Evolutionary conservation across 768 basidiomycete species (phyloP).

Genomic region (Sporobolomyces phaffii): DNA sequence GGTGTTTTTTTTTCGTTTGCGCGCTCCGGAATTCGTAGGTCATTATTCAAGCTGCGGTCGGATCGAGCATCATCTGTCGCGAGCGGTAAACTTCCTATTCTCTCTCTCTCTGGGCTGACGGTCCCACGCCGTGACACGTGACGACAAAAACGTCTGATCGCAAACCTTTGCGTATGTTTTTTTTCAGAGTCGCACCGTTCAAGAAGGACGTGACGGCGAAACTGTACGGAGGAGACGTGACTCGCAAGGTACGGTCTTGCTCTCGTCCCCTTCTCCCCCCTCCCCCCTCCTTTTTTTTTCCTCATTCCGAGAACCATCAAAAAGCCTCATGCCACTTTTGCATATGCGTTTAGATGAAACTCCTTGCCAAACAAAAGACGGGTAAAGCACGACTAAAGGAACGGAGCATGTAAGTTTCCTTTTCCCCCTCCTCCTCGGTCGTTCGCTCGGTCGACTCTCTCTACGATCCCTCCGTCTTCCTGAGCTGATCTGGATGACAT

Average conservation of each 20-base stretch:
- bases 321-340: no score
- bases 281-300: slow-evolving; percentile 49
- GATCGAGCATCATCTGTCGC: slow-evolving; percentile 77
- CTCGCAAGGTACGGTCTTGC: slow-evolving; percentile 63
- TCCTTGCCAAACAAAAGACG: slow-evolving; percentile 68
- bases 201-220: slow-evolving; percentile 78
- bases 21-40: no score
- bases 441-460: no score
- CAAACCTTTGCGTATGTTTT: no score
- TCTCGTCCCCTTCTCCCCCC: background rate
- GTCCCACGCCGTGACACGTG: no score
- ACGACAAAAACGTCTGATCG: no score
- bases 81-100: slow-evolving; percentile 54
- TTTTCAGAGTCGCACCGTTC: slow-evolving; percentile 41
- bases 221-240: slow-evolving; percentile 89
- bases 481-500: no score
- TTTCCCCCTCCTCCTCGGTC: no score
- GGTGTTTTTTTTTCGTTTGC: no score
- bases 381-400: slow-evolving; percentile 84
- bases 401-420: slow-evolving; percentile 55
- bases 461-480: background rate
- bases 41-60: slow-evolving; percentile 87
- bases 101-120: no score
- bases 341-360: slow-evolving; percentile 47
- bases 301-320: no score